Percentiles rank a stretch among this genome's conserved stretches.
Evolutionary conservation across 306 rosid genomes (phyloP).

Genomic region (Alnus glutinosa): DNA sequence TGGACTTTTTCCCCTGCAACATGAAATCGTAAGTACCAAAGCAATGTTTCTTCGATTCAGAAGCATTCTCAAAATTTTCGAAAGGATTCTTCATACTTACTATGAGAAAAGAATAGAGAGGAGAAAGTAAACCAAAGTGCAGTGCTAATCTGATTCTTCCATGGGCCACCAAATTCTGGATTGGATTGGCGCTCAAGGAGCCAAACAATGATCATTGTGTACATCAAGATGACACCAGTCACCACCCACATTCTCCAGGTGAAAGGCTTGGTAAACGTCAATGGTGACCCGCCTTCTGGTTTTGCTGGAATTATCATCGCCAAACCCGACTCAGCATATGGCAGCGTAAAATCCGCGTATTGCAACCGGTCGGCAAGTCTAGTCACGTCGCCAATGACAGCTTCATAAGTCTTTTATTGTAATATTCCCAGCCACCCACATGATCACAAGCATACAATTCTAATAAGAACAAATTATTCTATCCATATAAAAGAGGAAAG

Average conservation of each 20-base stretch:
- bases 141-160: constrained; percentile 56
- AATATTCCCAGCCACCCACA: background rate
- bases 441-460: background rate
- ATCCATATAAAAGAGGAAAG: background rate
- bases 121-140: constrained; percentile 66
- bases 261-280: constrained; percentile 56
- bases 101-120: constrained; percentile 70
- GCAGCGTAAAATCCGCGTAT: constrained; percentile 36
- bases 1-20: constrained; percentile 48
- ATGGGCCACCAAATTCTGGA: constrained; percentile 53
- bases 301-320: constrained; percentile 25
- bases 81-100: no score
- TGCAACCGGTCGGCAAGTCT: constrained; percentile 17
- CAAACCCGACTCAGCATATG: constrained; percentile 33
- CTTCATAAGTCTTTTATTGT: constrained; percentile 29
- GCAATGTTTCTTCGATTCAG: background rate
- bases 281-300: constrained; percentile 5
- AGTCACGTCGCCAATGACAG: constrained; percentile 40
- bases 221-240: constrained; percentile 41
- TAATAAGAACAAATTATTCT: background rate
- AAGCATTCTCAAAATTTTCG: no score
- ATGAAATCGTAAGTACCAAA: background rate
- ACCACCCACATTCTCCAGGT: constrained; percentile 66
- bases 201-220: constrained; percentile 37
- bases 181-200: constrained; percentile 50